phyloP scores from a whole-genome alignment of 2,329 filamentous ascomycete genomes.

The Cytospora chrysosperma region DNA sequence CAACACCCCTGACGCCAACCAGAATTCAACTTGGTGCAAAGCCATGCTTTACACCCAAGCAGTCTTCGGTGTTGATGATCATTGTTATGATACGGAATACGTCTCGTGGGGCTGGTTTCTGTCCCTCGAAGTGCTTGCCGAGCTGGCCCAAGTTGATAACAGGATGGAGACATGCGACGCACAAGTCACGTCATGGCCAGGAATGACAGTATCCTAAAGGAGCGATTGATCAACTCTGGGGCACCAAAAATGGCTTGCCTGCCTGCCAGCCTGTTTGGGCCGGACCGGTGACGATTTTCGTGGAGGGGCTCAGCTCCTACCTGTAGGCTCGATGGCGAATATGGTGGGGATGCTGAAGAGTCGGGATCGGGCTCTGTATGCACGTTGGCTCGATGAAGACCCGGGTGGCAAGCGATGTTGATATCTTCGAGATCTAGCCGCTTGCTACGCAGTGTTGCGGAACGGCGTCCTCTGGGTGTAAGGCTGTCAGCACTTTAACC shows the following conservation, averaged over 20 bases:
- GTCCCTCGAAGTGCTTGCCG: slow-evolving; percentile 4
- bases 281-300: not conserved
- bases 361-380: not conserved
- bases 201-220: slow-evolving; percentile 2
- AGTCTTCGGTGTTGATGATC: not conserved
- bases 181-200: slow-evolving; percentile 14
- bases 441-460: not conserved
- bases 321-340: no score
- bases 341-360: not conserved
- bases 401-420: not conserved
- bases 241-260: not conserved
- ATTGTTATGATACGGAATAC: not conserved
- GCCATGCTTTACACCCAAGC: not conserved
- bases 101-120: not conserved
- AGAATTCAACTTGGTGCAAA: not conserved
- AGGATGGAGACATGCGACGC: slow-evolving; percentile 13
- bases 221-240: not conserved
- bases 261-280: not conserved
- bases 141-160: slow-evolving; percentile 1
- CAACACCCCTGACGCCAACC: slow-evolving; percentile 13
- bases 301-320: no score
- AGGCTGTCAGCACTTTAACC: not conserved
- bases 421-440: not conserved
- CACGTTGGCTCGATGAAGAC: not conserved
- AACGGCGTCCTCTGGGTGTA: not conserved